These are phyloP conservation scores for Apodospora peruviana DNA, from an alignment of 495 filamentous ascomycete species.

Conservation along the genomic window DNA sequence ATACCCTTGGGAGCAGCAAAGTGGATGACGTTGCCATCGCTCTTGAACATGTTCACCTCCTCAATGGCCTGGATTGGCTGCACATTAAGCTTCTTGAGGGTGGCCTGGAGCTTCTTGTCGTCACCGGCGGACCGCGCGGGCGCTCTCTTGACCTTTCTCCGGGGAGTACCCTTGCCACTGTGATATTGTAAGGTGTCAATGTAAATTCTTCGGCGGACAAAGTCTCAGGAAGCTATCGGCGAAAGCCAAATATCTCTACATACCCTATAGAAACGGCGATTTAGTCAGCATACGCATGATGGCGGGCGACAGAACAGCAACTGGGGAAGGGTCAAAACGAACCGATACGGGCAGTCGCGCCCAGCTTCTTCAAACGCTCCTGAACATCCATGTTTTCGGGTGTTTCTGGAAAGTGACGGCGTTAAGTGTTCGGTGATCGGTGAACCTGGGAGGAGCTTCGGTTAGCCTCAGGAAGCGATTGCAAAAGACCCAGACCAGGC, in stretches of 20 bases:
- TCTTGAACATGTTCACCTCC: conserved; percentile 99
- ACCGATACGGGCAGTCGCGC: conserved; percentile 73
- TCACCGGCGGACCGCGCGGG: conserved; percentile 85
- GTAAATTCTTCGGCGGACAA: conserved; percentile 15
- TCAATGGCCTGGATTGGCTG: conserved; percentile 98
- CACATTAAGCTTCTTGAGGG: conserved; percentile 92
- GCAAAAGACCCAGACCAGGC: background rate
- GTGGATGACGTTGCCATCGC: conserved; percentile 99
- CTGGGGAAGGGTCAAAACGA: conserved; percentile 20
- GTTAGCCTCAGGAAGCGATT: conserved; percentile 6
- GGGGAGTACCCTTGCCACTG: conserved; percentile 98
- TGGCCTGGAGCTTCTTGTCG: conserved; percentile 97
- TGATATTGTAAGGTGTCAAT: conserved; percentile 9
- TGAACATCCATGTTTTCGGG: conserved; percentile 56
- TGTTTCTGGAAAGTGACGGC: conserved; percentile 13
- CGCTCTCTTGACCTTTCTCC: conserved; percentile 97
- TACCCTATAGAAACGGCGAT: conserved; percentile 13
- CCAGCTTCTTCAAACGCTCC: conserved; percentile 72
- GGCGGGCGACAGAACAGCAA: background rate
- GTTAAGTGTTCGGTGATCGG: conserved; percentile 16
- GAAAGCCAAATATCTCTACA: conserved; percentile 8
- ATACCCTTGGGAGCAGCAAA: conserved; percentile 94
- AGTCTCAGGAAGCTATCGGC: background rate
- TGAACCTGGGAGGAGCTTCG: conserved; percentile 8
- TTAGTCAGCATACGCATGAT: background rate